Evolutionary conservation across 1,284 basidiomycete species (phyloP).

Genomic region (Malassezia japonica): DNA sequence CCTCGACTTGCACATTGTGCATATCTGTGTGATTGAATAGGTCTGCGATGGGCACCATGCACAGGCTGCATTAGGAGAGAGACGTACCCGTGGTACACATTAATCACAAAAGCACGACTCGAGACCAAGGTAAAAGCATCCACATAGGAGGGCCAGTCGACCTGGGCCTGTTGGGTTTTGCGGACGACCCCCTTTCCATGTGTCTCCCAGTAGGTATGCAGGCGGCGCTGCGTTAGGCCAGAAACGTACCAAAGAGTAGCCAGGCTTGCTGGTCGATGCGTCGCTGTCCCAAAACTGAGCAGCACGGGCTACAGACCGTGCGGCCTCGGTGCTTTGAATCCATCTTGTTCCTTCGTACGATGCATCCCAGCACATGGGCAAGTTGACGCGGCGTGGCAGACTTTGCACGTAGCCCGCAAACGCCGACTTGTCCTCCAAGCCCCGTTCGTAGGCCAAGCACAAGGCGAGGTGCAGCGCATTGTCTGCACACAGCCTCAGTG

Average conservation of each 20-base stretch:
- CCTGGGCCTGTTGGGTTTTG: too few species aligned
- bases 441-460: slow-evolving; percentile 29
- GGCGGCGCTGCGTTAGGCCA: not conserved
- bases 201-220: not conserved
- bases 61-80: slow-evolving; percentile 10
- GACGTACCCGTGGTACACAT: slow-evolving; percentile 28
- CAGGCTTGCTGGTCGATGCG: not conserved
- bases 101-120: slow-evolving; percentile 37
- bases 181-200: not conserved
- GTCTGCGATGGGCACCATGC: slow-evolving; percentile 37
- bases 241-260: slow-evolving; percentile 10
- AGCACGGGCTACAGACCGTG: slow-evolving; percentile 5
- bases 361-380: slow-evolving; percentile 17
- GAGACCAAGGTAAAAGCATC: slow-evolving; percentile 29
- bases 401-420: slow-evolving; percentile 25
- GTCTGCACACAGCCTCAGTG: not conserved
- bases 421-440: slow-evolving; percentile 15
- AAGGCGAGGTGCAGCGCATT: slow-evolving; percentile 24
- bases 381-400: slow-evolving; percentile 18
- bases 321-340: slow-evolving; percentile 23
- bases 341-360: slow-evolving; percentile 2
- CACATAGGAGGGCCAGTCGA: too few species aligned
- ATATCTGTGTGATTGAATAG: slow-evolving; percentile 34
- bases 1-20: slow-evolving; percentile 36
- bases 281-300: not conserved